Percentiles rank a stretch among this genome's conserved stretches.
These are phyloP conservation scores for Pseudogymnoascus sp. DNA, from an alignment of 2,329 filamentous ascomycete species.

Conservation along the genomic window DNA sequence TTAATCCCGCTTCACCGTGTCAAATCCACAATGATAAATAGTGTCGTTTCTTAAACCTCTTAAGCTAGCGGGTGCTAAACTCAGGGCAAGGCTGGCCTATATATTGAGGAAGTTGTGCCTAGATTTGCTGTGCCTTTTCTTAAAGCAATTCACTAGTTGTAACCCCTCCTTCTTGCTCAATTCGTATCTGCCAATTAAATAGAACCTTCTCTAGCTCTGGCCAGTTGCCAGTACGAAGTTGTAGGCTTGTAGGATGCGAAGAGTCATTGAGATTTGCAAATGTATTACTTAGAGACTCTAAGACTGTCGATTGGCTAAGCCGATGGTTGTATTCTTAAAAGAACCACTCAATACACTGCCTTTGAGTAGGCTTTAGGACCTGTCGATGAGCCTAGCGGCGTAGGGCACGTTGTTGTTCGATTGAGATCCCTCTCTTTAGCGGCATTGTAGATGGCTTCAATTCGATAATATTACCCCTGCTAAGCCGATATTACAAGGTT, in stretches of 20 bases:
- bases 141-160: neutral
- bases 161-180: constrained; percentile 1
- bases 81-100: constrained; percentile 11
- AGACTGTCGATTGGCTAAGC: constrained; percentile 1
- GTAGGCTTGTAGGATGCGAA: neutral
- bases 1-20: constrained; percentile 13
- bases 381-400: constrained; percentile 5
- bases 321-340: neutral
- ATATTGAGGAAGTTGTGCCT: constrained; percentile 17
- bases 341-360: constrained; percentile 7
- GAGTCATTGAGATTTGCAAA: neutral
- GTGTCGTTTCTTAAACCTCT: constrained; percentile 15
- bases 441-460: neutral
- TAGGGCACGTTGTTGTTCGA: constrained; percentile 2
- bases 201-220: constrained; percentile 8
- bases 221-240: neutral
- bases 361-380: neutral
- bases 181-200: neutral
- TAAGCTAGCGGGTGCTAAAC: constrained; percentile 20
- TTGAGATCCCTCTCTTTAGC: neutral
- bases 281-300: neutral
- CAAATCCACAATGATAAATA: constrained; percentile 8
- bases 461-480: neutral
- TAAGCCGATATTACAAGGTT: neutral
- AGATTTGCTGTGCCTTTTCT: constrained; percentile 18